A percentile compares a stretch with the other conserved stretches of the same genome.
These are phyloP conservation scores for Hordeum marinum DNA, from an alignment of 176 grass and related monocot genomes.

Conservation along the genomic window DNA sequence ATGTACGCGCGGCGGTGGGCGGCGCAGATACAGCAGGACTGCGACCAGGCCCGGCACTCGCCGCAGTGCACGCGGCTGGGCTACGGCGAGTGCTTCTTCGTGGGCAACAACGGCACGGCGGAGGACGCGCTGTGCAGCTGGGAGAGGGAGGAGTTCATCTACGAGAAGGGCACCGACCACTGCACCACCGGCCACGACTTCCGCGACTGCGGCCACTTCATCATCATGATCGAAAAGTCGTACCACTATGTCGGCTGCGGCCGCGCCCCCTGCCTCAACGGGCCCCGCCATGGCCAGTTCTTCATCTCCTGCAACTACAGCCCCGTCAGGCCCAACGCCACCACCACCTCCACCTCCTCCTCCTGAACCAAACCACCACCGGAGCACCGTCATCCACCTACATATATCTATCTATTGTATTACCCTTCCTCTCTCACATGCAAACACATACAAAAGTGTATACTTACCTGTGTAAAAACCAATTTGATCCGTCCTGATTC, in stretches of 20 bases:
- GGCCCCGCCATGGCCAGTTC: background rate
- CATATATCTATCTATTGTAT: too few relatives aligned
- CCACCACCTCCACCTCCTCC: background rate
- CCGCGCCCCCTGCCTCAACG: background rate
- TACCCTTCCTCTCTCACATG: too few relatives aligned
- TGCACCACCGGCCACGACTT: background rate
- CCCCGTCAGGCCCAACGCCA: background rate
- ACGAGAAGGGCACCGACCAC: background rate
- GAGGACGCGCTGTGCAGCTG: background rate
- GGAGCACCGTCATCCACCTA: too few relatives aligned
- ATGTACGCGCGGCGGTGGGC: constrained; percentile 31
- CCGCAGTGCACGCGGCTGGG: background rate
- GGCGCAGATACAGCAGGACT: background rate
- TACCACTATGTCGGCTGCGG: constrained; percentile 5
- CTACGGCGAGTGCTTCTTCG: constrained; percentile 25
- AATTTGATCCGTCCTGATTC: background rate
- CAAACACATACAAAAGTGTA: background rate
- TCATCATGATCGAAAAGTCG: background rate
- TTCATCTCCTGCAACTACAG: constrained; percentile 45
- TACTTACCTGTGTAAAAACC: background rate
- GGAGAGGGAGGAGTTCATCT: constrained; percentile 8
- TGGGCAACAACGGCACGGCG: constrained; percentile 20
- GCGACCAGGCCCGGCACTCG: constrained; percentile 14
- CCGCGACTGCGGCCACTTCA: constrained; percentile 34
- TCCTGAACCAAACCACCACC: background rate